phyloP scores from a whole-genome alignment of 2,329 filamentous ascomycete species.

The Fusarium pseudonygamai region DNA sequence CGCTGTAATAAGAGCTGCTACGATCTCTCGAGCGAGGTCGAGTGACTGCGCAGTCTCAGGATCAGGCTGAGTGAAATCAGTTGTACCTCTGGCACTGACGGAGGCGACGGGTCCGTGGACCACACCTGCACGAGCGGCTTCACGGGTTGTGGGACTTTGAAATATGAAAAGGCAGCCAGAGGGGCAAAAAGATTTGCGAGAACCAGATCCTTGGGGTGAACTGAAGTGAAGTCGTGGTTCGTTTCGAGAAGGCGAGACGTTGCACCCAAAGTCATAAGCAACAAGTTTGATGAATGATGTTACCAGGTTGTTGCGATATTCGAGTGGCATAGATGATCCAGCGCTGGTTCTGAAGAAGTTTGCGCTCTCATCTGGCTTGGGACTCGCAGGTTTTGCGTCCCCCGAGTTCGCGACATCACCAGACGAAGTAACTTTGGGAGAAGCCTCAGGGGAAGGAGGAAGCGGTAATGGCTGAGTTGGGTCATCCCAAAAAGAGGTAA shows the following conservation, averaged over 20 bases:
- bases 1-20: slow-evolving; percentile 69
- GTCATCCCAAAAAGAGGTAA: slow-evolving; percentile 71
- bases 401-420: slow-evolving; percentile 10
- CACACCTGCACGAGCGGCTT: slow-evolving; percentile 66
- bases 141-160: slow-evolving; percentile 67
- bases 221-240: slow-evolving; percentile 68
- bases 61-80: slow-evolving; percentile 57
- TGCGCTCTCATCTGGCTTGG: slow-evolving; percentile 17
- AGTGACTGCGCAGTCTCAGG: slow-evolving; percentile 66
- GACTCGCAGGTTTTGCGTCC: slow-evolving; percentile 17
- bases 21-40: slow-evolving; percentile 69
- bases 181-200: slow-evolving; percentile 64
- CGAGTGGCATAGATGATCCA: slow-evolving; percentile 66
- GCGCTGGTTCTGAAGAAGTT: slow-evolving; percentile 54
- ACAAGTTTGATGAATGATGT: slow-evolving; percentile 71
- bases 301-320: slow-evolving; percentile 66
- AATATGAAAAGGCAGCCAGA: slow-evolving; percentile 69
- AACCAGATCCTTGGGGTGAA: slow-evolving; percentile 46
- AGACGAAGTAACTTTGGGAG: slow-evolving; percentile 34
- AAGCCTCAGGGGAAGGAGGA: slow-evolving; percentile 47
- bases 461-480: slow-evolving; percentile 54
- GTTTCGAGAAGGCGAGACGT: slow-evolving; percentile 62
- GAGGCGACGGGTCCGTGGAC: slow-evolving; percentile 70
- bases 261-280: slow-evolving; percentile 73
- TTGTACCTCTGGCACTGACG: slow-evolving; percentile 66